Conservation (phyloP, 78 protist species). For the Polysphondylium violaceum region DNA sequence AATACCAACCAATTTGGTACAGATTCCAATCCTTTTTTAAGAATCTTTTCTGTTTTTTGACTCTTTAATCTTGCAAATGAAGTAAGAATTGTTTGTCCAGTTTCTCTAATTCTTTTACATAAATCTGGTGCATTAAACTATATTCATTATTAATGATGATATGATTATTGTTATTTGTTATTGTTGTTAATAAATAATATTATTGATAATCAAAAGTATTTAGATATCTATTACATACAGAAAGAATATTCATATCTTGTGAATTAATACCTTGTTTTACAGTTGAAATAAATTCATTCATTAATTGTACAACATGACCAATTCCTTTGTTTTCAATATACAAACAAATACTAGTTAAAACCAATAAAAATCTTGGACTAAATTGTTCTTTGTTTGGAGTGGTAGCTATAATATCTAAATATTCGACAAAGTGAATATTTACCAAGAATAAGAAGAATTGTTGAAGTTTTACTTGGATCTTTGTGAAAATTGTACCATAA, state of each 20-base stretch:
- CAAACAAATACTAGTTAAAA: constrained; percentile 23
- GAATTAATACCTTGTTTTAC: constrained; percentile 39
- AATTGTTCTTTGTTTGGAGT: constrained; percentile 56
- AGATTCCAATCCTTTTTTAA: constrained; percentile 41
- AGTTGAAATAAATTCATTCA: constrained; percentile 37
- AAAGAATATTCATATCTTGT: not conserved
- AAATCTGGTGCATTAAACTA: constrained; percentile 57
- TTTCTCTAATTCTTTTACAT: constrained; percentile 49
- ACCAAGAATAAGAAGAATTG: constrained; percentile 55
- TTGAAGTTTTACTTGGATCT: constrained; percentile 62
- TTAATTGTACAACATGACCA: constrained; percentile 33
- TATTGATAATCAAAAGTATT: not conserved
- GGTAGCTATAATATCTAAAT: constrained; percentile 43
- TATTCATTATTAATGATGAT: not conserved
- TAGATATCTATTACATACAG: not conserved
- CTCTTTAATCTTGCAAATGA: constrained; percentile 26
- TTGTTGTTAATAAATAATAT: no score
- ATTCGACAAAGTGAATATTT: constrained; percentile 65
- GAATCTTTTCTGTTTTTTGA: constrained; percentile 47
- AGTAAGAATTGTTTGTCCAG: constrained; percentile 24
- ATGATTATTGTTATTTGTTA: not conserved
- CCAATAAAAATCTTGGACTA: constrained; percentile 60
- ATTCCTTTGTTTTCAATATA: constrained; percentile 64
- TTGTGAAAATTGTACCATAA: constrained; percentile 64
- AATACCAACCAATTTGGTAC: constrained; percentile 60